phyloP scores from a whole-genome alignment of 768 basidiomycete species.

The Leccinum pellstonianum region DNA sequence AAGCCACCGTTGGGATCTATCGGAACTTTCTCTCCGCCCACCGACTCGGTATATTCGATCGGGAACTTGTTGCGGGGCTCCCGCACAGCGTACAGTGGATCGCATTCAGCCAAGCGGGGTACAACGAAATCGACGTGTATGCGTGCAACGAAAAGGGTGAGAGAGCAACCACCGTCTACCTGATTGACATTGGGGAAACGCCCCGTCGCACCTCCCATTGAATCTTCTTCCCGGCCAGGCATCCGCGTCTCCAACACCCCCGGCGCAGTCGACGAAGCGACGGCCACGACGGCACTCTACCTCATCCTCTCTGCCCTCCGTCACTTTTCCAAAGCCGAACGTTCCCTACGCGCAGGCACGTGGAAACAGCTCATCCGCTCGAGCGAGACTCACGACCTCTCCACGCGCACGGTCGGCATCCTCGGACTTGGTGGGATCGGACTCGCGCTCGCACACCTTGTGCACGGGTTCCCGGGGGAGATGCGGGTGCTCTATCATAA shows the following conservation, averaged over 20 bases:
- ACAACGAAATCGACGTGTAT: conserved; percentile 76
- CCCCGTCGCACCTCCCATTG: no score
- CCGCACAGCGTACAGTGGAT: conserved; percentile 74
- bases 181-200: no score
- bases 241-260: conserved; percentile 69
- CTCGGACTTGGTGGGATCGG: conserved; percentile 80
- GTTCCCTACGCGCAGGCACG: conserved; percentile 44
- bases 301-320: conserved; percentile 76
- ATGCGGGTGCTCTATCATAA: conserved; percentile 88
- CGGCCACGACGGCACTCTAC: conserved; percentile 84
- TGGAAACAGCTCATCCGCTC: conserved; percentile 56
- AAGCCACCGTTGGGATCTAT: conserved; percentile 49
- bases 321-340: conserved; percentile 66
- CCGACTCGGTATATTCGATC: conserved; percentile 49
- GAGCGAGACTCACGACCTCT: conserved; percentile 56
- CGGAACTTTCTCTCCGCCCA: conserved; percentile 43
- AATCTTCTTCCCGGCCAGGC: background rate
- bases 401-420: conserved; percentile 67
- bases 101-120: conserved; percentile 86
- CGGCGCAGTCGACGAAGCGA: conserved; percentile 85
- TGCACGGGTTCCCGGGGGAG: conserved; percentile 63
- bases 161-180: conserved; percentile 39
- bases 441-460: conserved; percentile 64
- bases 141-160: conserved; percentile 72
- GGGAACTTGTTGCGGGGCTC: conserved; percentile 54